phyloP scores from a whole-genome alignment of 2,329 filamentous ascomycete genomes.

The Thyridium curvatum region DNA sequence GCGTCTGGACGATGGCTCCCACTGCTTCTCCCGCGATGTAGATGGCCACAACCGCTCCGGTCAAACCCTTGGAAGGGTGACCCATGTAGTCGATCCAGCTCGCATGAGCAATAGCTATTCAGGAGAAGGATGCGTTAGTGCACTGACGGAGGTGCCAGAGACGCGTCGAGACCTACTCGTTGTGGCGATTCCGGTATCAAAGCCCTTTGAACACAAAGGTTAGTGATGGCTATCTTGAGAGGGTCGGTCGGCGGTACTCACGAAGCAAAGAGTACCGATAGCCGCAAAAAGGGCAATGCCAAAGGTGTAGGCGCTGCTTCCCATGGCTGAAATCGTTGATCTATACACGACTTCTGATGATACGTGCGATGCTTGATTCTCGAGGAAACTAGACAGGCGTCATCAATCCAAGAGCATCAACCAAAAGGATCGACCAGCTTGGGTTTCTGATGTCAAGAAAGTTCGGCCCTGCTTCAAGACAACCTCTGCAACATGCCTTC shows the following conservation, averaged over 20 bases:
- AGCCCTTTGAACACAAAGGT: conserved; percentile 37
- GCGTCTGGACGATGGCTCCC: conserved; percentile 46
- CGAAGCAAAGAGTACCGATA: conserved; percentile 53
- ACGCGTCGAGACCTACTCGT: conserved; percentile 36
- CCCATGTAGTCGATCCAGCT: conserved; percentile 56
- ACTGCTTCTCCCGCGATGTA: conserved; percentile 55
- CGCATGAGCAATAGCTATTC: conserved; percentile 47
- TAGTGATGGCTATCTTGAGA: too few relatives aligned
- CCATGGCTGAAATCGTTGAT: too few relatives aligned
- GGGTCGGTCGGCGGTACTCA: too few relatives aligned
- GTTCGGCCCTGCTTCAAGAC: too few relatives aligned
- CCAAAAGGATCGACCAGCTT: too few relatives aligned
- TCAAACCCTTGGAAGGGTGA: conserved; percentile 45
- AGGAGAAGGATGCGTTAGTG: conserved; percentile 2
- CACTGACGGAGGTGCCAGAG: conserved; percentile 5
- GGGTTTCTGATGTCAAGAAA: too few relatives aligned
- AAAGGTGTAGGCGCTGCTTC: conserved; percentile 21
- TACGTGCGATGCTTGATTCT: too few relatives aligned
- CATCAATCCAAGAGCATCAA: too few relatives aligned
- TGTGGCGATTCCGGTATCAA: conserved; percentile 54
- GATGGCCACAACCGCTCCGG: conserved; percentile 50
- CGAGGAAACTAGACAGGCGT: too few relatives aligned
- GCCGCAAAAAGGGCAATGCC: conserved; percentile 49
- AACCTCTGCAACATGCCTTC: too few relatives aligned
- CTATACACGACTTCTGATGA: too few relatives aligned